phyloP scores from a whole-genome alignment of 805 yeast genomes.

The Clavispora santaluciae region DNA sequence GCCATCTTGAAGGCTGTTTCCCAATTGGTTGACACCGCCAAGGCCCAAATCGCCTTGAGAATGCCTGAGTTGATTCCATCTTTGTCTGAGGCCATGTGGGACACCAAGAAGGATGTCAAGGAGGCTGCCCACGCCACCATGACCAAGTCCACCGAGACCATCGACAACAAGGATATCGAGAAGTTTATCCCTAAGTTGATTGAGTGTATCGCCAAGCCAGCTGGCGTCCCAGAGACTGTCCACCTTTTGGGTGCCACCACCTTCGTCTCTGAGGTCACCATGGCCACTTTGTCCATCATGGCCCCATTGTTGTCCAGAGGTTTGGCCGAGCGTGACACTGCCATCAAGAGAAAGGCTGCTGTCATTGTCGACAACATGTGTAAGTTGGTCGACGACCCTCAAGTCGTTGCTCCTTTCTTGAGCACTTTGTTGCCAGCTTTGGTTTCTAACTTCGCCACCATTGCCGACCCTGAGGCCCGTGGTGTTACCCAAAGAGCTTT shows the following conservation, averaged over 20 bases:
- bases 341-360: slow-evolving; percentile 99
- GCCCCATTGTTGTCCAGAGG: slow-evolving; percentile 98
- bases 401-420: slow-evolving; percentile 99
- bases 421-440: slow-evolving; percentile 92
- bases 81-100: slow-evolving; percentile 99
- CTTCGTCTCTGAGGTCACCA: slow-evolving; percentile 98
- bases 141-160: slow-evolving; percentile 94
- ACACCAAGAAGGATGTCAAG: slow-evolving; percentile 98
- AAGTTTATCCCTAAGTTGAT: slow-evolving; percentile 98
- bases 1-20: slow-evolving; percentile 82
- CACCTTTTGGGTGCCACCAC: slow-evolving; percentile 99
- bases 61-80: slow-evolving; percentile 99
- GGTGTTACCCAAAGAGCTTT: slow-evolving; percentile 96
- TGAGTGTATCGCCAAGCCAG: slow-evolving; percentile 94
- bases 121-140: slow-evolving; percentile 93
- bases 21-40: slow-evolving; percentile 88
- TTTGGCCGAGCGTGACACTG: slow-evolving; percentile 98
- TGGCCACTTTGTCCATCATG: slow-evolving; percentile 99
- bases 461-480: slow-evolving; percentile 99
- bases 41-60: slow-evolving; percentile 93
- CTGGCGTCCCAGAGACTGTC: slow-evolving; percentile 97
- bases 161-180: slow-evolving; percentile 99
- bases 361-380: slow-evolving; percentile 99
- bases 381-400: slow-evolving; percentile 99
- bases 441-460: slow-evolving; percentile 88